Evolutionary conservation across 2,329 filamentous ascomycete species (phyloP).

Genomic region (Albifimbria verrucaria): DNA sequence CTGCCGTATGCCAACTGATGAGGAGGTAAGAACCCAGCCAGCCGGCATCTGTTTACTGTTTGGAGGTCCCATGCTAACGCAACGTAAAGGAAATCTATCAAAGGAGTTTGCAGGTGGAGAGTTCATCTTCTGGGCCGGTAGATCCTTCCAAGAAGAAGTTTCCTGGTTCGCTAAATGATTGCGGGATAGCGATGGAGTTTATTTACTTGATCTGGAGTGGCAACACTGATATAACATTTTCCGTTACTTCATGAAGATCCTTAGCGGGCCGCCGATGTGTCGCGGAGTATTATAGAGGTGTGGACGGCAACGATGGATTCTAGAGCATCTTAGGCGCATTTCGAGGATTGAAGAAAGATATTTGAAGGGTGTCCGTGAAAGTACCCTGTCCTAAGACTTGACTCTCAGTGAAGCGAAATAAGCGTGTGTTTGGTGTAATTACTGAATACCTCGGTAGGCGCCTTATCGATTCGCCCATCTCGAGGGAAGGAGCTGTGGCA

Average conservation of each 20-base stretch:
- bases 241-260: not conserved
- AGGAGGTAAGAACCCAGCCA: constrained; percentile 65
- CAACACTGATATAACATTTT: not conserved
- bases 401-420: no score
- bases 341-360: no score
- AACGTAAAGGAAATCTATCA: constrained; percentile 59
- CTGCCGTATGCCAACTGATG: constrained; percentile 76
- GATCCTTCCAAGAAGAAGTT: constrained; percentile 63
- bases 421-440: no score
- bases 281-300: not conserved
- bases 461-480: no score
- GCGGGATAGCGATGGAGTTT: constrained; percentile 18
- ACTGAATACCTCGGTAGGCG: no score
- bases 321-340: not conserved
- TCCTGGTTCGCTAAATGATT: constrained; percentile 58
- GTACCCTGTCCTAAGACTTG: no score
- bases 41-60: not conserved
- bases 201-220: not conserved
- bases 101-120: constrained; percentile 58
- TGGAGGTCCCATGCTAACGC: constrained; percentile 17
- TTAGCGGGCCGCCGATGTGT: not conserved
- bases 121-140: constrained; percentile 36
- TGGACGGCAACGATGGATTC: not conserved
- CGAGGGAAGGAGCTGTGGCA: no score
- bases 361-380: no score